Base-by-base conservation (phyloP, 805 yeast genomes). In the Monosporozyma aerobia region DNA sequence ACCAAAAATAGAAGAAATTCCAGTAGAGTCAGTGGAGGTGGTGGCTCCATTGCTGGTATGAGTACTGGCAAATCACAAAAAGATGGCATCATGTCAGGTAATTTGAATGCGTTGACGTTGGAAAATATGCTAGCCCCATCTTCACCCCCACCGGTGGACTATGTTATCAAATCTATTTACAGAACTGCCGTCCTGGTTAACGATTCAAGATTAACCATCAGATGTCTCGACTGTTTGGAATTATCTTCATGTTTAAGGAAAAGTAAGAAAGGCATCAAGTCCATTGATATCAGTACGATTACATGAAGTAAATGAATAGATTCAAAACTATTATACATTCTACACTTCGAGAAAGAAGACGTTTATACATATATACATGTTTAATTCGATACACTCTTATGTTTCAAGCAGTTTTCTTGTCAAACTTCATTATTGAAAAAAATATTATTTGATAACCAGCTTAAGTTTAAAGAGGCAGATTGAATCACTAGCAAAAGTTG, bases 101-200 rank as follows among this genome's bases (percentile, higher is more conserved):
- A 57, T 32, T 56, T 54, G 30, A 58, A 56, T 23, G 49, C 61
- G 9, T 75, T 82, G 8, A 79, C 84, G 0, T 67, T 85, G 43
- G 87, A 80, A 57, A 77, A 76, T 48, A 64, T 84, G 54, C 80
- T 82, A 0, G 73, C 81, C 0, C 78, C 82, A 1, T 72, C 74
- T 49, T 71, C 85, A 0, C 76, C 80, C 2, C 74, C 80, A 7
- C 83, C 90, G 4, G 73, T 77, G 13, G 83, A 79, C 52, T 68
- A 71, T 44, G 71, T 80, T 3, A 72, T 86, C 30, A 83, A 81
- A 52, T 65, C 82, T 47, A 77, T 85, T 45, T 80, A 78, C 59
- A 87, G 85, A 56, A 70, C 79, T 2, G 82, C 84, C 0, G 78
- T 82, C 0, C 64, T 83, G 41, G 80, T 80, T 0, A 78, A 82